A percentile compares a stretch with the other conserved stretches of the same genome.
Conservation (phyloP, 1,139 yeast species). For the Wickerhamomyces sp. region DNA sequence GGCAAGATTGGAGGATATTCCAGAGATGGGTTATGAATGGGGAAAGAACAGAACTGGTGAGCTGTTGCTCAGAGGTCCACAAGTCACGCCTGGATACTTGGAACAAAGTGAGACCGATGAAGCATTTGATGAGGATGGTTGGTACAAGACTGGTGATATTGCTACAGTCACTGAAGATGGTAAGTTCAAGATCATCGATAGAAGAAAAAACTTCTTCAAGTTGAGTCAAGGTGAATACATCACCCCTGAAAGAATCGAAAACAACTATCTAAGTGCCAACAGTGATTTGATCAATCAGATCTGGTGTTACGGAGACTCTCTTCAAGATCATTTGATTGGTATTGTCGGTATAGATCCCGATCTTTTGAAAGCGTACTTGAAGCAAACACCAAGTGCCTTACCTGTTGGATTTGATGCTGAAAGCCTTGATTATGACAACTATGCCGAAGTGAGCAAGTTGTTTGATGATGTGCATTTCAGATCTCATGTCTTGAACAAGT, state of each 20-base stretch:
- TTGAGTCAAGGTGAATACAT: constrained; percentile 54
- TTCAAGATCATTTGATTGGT: constrained; percentile 40
- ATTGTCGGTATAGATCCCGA: constrained; percentile 36
- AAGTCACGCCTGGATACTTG: constrained; percentile 40
- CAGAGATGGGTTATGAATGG: constrained; percentile 43
- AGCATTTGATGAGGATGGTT: constrained; percentile 43
- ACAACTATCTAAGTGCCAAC: constrained; percentile 37
- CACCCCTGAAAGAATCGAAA: constrained; percentile 53
- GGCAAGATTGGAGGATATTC: constrained; percentile 45
- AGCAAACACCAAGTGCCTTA: constrained; percentile 15
- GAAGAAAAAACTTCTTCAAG: constrained; percentile 53
- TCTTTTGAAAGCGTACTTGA: constrained; percentile 13
- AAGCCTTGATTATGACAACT: constrained; percentile 1
- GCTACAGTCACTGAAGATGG: constrained; percentile 38
- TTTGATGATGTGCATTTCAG: constrained; percentile 27
- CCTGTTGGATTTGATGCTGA: constrained; percentile 23
- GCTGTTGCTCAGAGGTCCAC: constrained; percentile 45
- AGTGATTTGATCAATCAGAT: constrained; percentile 34
- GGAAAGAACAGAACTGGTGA: constrained; percentile 42
- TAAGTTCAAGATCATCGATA: constrained; percentile 40
- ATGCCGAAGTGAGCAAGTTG: not conserved
- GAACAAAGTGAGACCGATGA: constrained; percentile 34
- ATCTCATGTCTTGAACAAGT: constrained; percentile 25
- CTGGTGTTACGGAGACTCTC: constrained; percentile 43
- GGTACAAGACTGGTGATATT: constrained; percentile 57